A percentile compares a stretch with the other conserved stretches of the same genome.
These are phyloP conservation scores for Lactarius hatsudake DNA, from an alignment of 768 basidiomycete genomes.

Conservation along the genomic window DNA sequence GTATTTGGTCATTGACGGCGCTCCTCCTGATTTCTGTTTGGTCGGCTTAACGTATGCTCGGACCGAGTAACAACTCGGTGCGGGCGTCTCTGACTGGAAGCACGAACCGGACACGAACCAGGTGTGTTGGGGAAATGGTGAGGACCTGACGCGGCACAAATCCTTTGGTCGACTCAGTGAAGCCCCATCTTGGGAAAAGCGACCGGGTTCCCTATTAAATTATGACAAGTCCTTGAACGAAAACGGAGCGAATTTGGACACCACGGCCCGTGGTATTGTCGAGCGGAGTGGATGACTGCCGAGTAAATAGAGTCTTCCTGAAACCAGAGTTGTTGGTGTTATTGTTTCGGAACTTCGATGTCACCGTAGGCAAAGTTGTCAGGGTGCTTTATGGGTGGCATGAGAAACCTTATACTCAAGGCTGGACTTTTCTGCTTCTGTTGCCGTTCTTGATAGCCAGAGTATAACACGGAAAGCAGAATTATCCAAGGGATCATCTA, in stretches of 20 bases:
- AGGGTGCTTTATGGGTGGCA: neutral
- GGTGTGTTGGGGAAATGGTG: neutral
- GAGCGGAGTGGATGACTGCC: neutral
- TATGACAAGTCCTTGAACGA: neutral
- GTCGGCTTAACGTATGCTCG: neutral
- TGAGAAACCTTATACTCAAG: neutral
- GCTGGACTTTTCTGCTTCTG: neutral
- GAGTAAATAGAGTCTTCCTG: neutral
- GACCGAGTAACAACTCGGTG: neutral
- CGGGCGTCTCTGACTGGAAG: neutral
- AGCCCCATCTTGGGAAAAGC: neutral
- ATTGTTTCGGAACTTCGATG: neutral
- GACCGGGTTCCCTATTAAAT: neutral
- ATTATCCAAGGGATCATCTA: neutral
- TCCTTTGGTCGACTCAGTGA: neutral
- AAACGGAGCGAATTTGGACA: neutral
- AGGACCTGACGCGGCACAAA: neutral
- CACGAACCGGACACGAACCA: neutral
- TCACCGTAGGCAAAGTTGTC: neutral
- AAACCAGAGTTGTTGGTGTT: neutral
- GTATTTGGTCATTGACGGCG: neutral
- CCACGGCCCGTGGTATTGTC: neutral
- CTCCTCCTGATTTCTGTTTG: too few species aligned
- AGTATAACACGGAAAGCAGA: neutral
- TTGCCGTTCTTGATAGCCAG: neutral